Base-by-base conservation (phyloP, 2,329 filamentous ascomycete genomes). In the Aspergillus niger region DNA sequence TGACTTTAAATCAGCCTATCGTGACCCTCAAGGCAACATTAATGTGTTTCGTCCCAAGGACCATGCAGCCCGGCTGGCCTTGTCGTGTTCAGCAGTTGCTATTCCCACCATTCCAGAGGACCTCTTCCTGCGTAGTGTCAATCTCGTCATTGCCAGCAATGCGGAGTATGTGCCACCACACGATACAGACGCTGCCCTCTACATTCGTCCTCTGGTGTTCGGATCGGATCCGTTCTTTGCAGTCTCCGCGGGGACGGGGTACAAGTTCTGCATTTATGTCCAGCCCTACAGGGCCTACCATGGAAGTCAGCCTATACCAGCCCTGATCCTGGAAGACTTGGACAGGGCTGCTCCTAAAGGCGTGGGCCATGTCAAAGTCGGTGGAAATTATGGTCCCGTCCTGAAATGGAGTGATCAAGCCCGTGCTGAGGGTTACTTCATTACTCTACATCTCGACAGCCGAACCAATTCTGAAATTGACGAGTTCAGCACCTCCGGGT, bases 311-410 rank as follows among this genome's bases (percentile, higher is more conserved):
- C 53, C 58, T 5, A 17, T 57, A 3, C 30, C 28, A 2, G 73
- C 74, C 3, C 61, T 73, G 13, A 64, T 77, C n/a, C 55, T 74
- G 17, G 74, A 76, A 50, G 70, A 74, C 17, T 72, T 75, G 48
- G 74, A 77, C 54, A 69, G 75, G 22, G 69, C 75, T 2, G 74
- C 75, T 6, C 73, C 75, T 0, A 64, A 63, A 15, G 75, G 75
- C 2, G 70, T 68, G 1, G 74, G 75, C 2, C 62, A 63, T 32
- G 73, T 66, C 28, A 77, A 77, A 59, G 70, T 76, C 8, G 75
- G 74, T 5, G 75, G 75, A 0, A 77, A 77, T 57, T 77, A 77
- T 59, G 75, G 72, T 0, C 72, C 75, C 3, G 75, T 74, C 2
- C 63, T 76, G n/a, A 63, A 65, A n/a, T 74, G 69, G 59, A 69